Base-by-base conservation (phyloP, 2,329 filamentous ascomycete genomes). In the Chrysosporium queenslandicum region DNA sequence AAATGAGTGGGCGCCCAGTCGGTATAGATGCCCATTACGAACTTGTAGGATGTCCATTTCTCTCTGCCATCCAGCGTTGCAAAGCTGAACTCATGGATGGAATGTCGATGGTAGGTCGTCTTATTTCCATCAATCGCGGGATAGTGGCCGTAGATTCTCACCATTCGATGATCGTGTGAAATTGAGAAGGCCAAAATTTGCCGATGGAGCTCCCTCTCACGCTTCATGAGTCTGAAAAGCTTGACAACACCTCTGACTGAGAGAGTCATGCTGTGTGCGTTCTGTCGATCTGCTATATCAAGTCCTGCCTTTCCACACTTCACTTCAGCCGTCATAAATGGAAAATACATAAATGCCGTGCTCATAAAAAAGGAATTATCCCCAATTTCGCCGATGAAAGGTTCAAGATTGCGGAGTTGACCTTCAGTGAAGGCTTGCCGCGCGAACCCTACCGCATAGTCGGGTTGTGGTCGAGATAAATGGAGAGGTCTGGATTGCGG, bases 241-340 rank as follows among this genome's bases (percentile, higher is more conserved):
- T 61, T 55, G 18, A 62, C 57, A 47, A 61, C 50, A 20, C 45
- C 70, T 52, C 68, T 65, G 36, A 68, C 65, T 0, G 70, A 71
- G 21, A 63, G 21, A 4, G 56, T 62, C 53, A 59, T 61, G 51
- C 61, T 63, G 50, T 65, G 58, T 11, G 57, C 58, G 50, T 64
- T 66, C 52, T 64, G 61, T 29, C 61, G 55, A 51, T 66, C 64
- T 21, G 58, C 61, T n/a, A 64, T 55, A 49, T 64, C 60, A 49
- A 66, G 61, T 47, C 50, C 58, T 7, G 53, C 55, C 21, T 62
- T 59, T 37, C 71, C 66, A 55, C 68, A 74, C 59, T 76, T 75
- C 0, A 75, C 72, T 58, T 78, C 71, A 59, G 68, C 74, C 0
- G 70, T 69, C 0, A 78, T 61, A 56, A 77, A 78, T 2, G 73